Evolutionary conservation across 2,329 filamentous ascomycete genomes (phyloP), one percentile per base, ranked within the genome.

Genomic region (Rachicladosporium sp.): DNA sequence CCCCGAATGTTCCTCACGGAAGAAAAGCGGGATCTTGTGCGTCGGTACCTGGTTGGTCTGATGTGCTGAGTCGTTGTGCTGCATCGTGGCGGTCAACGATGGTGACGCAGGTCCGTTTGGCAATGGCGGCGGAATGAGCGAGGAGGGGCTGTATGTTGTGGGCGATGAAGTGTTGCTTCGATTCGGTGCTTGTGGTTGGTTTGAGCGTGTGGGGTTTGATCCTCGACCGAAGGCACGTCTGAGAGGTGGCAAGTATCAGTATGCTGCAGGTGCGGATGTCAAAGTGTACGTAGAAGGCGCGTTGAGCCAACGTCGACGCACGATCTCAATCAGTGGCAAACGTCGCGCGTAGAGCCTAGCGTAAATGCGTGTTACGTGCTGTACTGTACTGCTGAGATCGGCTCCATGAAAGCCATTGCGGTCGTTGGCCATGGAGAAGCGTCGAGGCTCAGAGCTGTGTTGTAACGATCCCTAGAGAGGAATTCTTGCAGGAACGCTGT

Each of bases 1-100:
- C 58, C 81, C 83, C 40, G 82, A 80, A 57, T 84, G 82, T 45
- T 76, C 67, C 41, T 80, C 73, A 54, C 83, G 80, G 54, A 87
- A 76, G 77, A 83, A 87, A 45, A 84, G 66, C 10, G 83, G 83
- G 31, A 75, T 71, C 43, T 80, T 80, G 43, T 80, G 75, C 55
- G 34, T 44, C 41, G 40, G 11, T n/a, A 50, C 50, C 43, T 56
- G 50, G 46, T 55, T 53, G 43, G 55, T 55, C 41, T 61, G 56
- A 21, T 52, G 49, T 33, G 56, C 69, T 66, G 52, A 71, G 52
- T 78, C 71, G 53, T 82, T 79, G 66, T 81, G 75, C 36, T 78
- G 75, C 63, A 85, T 78, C 45, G 74, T 77, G 56, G 78, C 71
- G 43, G 76, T 68, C 42, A 81, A 68, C 37, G 53, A 52, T 23